Evolutionary conservation across 768 basidiomycete species (phyloP), one percentile per base, ranked within the genome.

Genomic region (Glaciozyma martinii): DNA sequence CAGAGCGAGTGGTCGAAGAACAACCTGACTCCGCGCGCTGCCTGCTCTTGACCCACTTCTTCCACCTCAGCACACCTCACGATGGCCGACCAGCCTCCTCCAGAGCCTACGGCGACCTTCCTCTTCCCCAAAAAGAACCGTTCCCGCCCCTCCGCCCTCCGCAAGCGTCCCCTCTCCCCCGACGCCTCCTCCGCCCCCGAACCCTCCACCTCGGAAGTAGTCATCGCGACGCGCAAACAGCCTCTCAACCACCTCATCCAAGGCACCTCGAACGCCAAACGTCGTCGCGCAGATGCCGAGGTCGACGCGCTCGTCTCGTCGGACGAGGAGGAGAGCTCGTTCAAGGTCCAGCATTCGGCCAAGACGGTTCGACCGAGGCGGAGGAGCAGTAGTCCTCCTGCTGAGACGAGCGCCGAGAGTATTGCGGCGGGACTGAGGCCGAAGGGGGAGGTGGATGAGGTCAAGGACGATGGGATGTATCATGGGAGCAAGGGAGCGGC

Each of bases 121-220:
- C 37, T 40, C 5, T 92, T 95, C 78, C 90, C 94, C 79, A 94
- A 88, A 78, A 89, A 86, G 74, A 85, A 87, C 47, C 87, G 86
- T 71, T 81, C 85, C 5, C 82, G 90, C 2, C 91, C 91, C 3
- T 81, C 84, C 5, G 88, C 87, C 0, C 76, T 82, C 4, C 83
- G 93, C 44, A 86, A 87, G 91, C 56, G 56, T 7, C 37, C 56
- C 10, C 25, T 29, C 56, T 40, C 13, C n/a, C 30, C 89, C 89
- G 4, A 74, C 79, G 8, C 88, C 86, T 0, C 86, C 87, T 19
- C 61, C 70, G 19, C 50, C 30, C 16, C 59, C 15, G 52, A 46
- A 19, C 56, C 56, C 42, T 56, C 55, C 23, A 56, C 71, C 21
- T 66, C 62, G 10, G 71, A 70, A 15, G 91, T 95, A 43, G 80